These are phyloP conservation scores for Penicillium sp. DNA, from an alignment of 2,329 filamentous ascomycete species.

Conservation along the genomic window DNA sequence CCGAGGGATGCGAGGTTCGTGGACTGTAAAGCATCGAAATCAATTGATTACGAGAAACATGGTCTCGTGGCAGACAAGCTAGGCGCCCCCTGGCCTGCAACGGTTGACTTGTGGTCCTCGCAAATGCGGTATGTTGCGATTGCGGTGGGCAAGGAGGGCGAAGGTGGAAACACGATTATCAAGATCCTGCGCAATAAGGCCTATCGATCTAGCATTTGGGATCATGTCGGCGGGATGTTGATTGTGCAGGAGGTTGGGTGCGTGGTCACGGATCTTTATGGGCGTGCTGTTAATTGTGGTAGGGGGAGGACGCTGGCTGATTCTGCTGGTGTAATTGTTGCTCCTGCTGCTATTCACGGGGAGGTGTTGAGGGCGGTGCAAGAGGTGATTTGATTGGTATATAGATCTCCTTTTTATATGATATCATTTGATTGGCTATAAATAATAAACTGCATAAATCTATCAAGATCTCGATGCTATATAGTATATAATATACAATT, in stretches of 20 bases:
- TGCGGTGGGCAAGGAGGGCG: constrained; percentile 42
- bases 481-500: too few relatives aligned
- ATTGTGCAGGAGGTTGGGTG: constrained; percentile 51
- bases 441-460: too few relatives aligned
- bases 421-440: background rate
- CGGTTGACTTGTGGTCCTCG: constrained; percentile 49
- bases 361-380: constrained; percentile 29
- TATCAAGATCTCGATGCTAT: too few relatives aligned
- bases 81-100: constrained; percentile 43
- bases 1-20: constrained; percentile 40
- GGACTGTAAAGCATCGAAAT: constrained; percentile 36
- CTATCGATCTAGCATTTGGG: constrained; percentile 52
- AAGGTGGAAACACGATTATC: constrained; percentile 43
- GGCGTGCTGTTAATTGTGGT: constrained; percentile 47
- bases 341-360: constrained; percentile 33
- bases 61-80: constrained; percentile 37
- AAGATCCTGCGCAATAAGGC: constrained; percentile 43
- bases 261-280: constrained; percentile 49
- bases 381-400: background rate
- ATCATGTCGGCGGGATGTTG: constrained; percentile 53
- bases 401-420: background rate
- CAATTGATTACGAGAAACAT: constrained; percentile 38
- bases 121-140: constrained; percentile 54
- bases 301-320: constrained; percentile 36
- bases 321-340: constrained; percentile 41